Base-by-base conservation (phyloP, 2,329 filamentous ascomycete genomes). In the Epichloe bromicola region DNA sequence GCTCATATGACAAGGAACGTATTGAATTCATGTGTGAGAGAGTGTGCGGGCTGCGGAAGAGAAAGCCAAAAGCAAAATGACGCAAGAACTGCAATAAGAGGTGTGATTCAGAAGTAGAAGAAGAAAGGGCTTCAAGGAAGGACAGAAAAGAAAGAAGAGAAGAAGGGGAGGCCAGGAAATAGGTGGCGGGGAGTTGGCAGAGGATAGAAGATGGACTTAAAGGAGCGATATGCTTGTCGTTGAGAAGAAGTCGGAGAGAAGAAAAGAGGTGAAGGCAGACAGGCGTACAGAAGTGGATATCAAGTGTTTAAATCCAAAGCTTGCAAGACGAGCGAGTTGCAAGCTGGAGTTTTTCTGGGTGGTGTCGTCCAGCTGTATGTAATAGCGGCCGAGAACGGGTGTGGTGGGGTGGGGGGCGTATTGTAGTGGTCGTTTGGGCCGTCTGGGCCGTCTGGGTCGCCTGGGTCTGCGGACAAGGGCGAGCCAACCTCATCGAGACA, bases 401-500 rank as follows among this genome's bases (percentile, higher is more conserved):
- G 67, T 62, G 63, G 62, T 66, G 63, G 64, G 63, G 67, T 62
- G 62, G 62, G 66, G 63, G 63, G 64, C 67, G 34, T 46, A 38
- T 34, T 46, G 45, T 5, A 46, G 33, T 17, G 20, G 30, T 34
- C 17, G 42, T 10, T 8, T 45, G 17, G 23, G 15, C 4, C n/a
- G 14, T 5, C 4, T 38, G 36, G 12, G 36, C n/a, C 12, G 36
- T 34, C 34, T 34, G 42, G 26, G 15, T 33, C 15, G 23, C 33
- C n/a, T 39, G 46, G 36, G 6, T 68, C 66, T 66, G 61, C 62
- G 66, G 65, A 65, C 65, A 62, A 65, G 60, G 45, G 61, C 64
- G 62, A 65, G 62, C 63, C 66, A 68, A 64, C 68, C 67, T 71
- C 69, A 72, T 74, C 68, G 68, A 68, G 66, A 62, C 64, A 68